These are phyloP conservation scores for Eremothecium gossypii DNA, from an alignment of 1,139 yeast species.

Conservation along the genomic window DNA sequence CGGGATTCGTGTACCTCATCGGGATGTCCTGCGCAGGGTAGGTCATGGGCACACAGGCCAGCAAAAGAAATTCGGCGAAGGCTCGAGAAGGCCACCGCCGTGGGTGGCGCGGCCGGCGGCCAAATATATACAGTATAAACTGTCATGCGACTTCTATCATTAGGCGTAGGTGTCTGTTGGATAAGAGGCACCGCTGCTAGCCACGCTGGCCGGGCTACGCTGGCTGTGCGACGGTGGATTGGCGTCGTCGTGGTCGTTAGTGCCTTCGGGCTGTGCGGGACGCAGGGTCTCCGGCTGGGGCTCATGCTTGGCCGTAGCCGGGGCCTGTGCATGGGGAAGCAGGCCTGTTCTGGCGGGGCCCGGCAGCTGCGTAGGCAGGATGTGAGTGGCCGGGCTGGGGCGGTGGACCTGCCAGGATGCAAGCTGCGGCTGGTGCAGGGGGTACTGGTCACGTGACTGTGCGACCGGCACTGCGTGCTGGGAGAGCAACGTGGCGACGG, in stretches of 20 bases:
- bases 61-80: too few species aligned
- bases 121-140: too few species aligned
- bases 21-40: too few species aligned
- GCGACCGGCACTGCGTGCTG: too few species aligned
- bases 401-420: conserved; percentile 2
- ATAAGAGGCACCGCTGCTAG: background rate
- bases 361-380: too few species aligned
- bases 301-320: background rate
- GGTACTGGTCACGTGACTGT: background rate
- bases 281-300: background rate
- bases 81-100: too few species aligned
- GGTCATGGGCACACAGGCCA: too few species aligned
- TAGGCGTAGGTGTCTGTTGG: conserved; percentile 1
- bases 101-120: too few species aligned
- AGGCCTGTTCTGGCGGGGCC: too few species aligned
- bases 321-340: too few species aligned
- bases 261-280: background rate
- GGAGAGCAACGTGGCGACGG: background rate
- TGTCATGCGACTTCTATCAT: background rate
- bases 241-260: background rate
- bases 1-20: too few species aligned
- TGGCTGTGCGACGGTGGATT: conserved; percentile 1
- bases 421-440: conserved; percentile 4
- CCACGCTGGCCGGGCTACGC: background rate
- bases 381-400: background rate